phyloP scores from a whole-genome alignment of 1,284 basidiomycete genomes.

The Puccinia hordei region DNA sequence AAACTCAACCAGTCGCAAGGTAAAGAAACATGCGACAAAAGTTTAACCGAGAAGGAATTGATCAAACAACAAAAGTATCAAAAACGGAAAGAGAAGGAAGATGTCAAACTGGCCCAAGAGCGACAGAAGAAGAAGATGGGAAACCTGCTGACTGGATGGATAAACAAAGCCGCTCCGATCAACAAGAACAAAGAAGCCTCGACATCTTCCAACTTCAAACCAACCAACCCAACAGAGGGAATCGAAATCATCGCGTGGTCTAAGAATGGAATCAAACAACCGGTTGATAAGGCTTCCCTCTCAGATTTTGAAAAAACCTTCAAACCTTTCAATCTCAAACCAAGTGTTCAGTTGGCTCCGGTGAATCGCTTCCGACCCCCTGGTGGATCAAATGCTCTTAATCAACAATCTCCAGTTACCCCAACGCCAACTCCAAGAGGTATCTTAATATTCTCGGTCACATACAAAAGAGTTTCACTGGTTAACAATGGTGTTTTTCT shows the following conservation, averaged over 20 bases:
- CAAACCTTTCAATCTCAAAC: slow-evolving; percentile 74
- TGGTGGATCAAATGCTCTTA: slow-evolving; percentile 62
- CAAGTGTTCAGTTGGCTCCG: slow-evolving; percentile 70
- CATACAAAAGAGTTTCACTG: not conserved
- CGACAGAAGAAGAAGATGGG: slow-evolving; percentile 68
- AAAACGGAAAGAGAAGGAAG: slow-evolving; percentile 46
- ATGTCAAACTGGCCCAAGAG: slow-evolving; percentile 57
- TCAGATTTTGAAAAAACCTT: slow-evolving; percentile 74
- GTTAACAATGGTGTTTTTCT: not conserved
- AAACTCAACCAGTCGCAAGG: not conserved
- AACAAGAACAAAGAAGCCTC: slow-evolving; percentile 3
- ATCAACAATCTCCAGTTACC: not conserved
- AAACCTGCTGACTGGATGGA: slow-evolving; percentile 33
- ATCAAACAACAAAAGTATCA: slow-evolving; percentile 20
- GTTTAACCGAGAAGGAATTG: slow-evolving; percentile 34
- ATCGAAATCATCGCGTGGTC: slow-evolving; percentile 21
- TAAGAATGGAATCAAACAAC: slow-evolving; percentile 21
- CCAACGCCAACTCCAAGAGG: slow-evolving; percentile 16
- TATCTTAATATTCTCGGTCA: not conserved
- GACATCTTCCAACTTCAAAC: not conserved
- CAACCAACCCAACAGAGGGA: not conserved
- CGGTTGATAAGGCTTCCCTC: slow-evolving; percentile 35
- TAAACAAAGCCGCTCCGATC: slow-evolving; percentile 23
- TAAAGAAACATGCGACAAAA: slow-evolving; percentile 1
- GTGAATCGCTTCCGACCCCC: slow-evolving; percentile 67